These are phyloP conservation scores for Candida insectorum DNA, from an alignment of 805 yeast genomes.

Conservation along the genomic window DNA sequence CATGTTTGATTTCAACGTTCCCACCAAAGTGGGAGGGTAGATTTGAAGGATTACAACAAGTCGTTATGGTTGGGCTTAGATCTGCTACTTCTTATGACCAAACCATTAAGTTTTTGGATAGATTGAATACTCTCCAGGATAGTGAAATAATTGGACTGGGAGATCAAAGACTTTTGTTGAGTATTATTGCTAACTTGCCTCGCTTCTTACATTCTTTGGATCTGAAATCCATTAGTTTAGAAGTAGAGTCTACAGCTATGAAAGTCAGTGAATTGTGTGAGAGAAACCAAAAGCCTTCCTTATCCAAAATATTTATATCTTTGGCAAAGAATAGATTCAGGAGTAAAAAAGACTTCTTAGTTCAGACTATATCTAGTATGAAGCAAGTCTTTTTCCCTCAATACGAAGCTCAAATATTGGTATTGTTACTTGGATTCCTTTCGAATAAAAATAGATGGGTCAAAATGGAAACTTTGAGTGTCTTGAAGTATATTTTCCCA, in stretches of 20 bases:
- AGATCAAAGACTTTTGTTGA: constrained; percentile 63
- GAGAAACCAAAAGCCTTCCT: constrained; percentile 47
- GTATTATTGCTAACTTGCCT: constrained; percentile 78
- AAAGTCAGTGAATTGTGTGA: constrained; percentile 59
- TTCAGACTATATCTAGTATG: constrained; percentile 75
- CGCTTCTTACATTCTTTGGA: constrained; percentile 81
- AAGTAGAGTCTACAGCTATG: constrained; percentile 41
- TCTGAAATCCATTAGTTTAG: constrained; percentile 42
- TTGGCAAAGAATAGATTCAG: constrained; percentile 77
- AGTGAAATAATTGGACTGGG: constrained; percentile 77
- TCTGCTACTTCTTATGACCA: constrained; percentile 79
- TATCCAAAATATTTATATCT: constrained; percentile 73
- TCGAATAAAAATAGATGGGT: constrained; percentile 80
- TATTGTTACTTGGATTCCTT: constrained; percentile 72
- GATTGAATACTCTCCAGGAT: constrained; percentile 60
- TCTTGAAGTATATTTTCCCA: constrained; percentile 73
- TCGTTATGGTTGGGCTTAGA: constrained; percentile 77
- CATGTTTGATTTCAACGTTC: constrained; percentile 77
- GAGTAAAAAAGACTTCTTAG: constrained; percentile 83
- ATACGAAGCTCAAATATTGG: constrained; percentile 69
- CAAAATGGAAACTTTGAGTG: constrained; percentile 71
- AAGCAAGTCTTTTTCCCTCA: constrained; percentile 66
- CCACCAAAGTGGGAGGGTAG: constrained; percentile 96
- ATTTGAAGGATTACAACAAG: constrained; percentile 82
- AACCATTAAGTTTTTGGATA: constrained; percentile 69